A percentile compares a stretch with the other conserved stretches of the same genome.
Conservation (phyloP, 495 filamentous ascomycete species). For the Lineolata rhizophorae region DNA sequence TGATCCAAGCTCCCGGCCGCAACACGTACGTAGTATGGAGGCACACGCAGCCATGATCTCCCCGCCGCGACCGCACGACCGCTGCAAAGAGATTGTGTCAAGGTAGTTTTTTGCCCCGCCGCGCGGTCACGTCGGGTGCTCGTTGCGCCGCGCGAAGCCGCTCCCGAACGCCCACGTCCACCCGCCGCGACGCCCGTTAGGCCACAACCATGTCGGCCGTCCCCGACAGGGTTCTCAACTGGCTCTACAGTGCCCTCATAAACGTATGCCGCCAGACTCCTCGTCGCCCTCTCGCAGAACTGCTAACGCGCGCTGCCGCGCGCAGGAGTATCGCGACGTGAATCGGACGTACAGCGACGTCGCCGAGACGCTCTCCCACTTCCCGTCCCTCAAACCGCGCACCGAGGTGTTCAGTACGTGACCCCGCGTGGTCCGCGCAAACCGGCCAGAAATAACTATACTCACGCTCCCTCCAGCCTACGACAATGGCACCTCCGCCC, state of each 20-base stretch:
- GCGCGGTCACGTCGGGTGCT: no score
- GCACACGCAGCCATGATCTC: no score
- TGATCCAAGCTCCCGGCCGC: no score
- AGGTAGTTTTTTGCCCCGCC: no score
- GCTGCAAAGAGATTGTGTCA: no score
- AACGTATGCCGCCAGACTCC: constrained; percentile 29
- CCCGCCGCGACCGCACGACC: no score
- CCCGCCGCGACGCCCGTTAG: no score
- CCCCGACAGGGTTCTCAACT: constrained; percentile 73
- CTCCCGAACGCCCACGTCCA: no score
- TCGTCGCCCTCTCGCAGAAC: constrained; percentile 1
- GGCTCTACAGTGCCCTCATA: constrained; percentile 78
- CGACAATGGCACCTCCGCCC: constrained; percentile 67
- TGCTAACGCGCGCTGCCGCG: no score
- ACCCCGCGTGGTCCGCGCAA: background rate
- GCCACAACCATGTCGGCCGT: constrained; percentile 45
- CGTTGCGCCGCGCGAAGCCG: no score
- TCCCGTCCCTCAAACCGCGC: constrained; percentile 66
- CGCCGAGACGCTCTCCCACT: constrained; percentile 56
- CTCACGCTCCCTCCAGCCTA: constrained; percentile 48
- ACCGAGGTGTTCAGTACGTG: constrained; percentile 88
- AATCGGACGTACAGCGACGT: constrained; percentile 86
- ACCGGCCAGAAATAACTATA: no score
- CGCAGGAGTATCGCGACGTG: constrained; percentile 77
- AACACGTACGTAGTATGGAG: no score